Conservation (phyloP, 495 filamentous ascomycete species). For the Talaromyces liani region DNA sequence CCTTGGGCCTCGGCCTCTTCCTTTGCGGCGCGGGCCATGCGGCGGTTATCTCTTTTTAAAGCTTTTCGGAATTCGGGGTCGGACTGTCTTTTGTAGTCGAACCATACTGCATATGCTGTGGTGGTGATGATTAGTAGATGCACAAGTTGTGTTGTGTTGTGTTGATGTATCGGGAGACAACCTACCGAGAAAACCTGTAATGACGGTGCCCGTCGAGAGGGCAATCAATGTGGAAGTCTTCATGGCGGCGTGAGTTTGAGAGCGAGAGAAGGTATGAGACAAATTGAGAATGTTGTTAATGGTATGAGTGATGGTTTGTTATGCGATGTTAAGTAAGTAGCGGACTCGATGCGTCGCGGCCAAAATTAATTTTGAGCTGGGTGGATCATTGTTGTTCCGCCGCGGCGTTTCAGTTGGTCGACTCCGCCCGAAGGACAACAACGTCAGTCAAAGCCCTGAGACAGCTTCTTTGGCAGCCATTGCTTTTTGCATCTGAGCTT, state of each 20-base stretch:
- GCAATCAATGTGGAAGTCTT: slow-evolving; percentile 66
- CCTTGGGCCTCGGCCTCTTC: slow-evolving; percentile 63
- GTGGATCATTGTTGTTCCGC: slow-evolving; percentile 37
- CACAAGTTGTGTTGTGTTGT: background rate
- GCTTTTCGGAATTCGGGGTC: slow-evolving; percentile 80
- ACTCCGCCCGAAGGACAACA: background rate
- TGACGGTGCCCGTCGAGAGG: slow-evolving; percentile 62
- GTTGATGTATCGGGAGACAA: slow-evolving; percentile 5
- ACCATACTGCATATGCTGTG: slow-evolving; percentile 77
- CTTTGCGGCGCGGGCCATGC: slow-evolving; percentile 66
- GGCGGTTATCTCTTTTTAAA: slow-evolving; percentile 74
- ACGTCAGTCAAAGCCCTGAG: background rate
- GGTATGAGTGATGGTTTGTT: background rate
- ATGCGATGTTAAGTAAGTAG: slow-evolving; percentile 13
- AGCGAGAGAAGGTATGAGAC: background rate
- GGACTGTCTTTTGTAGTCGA: slow-evolving; percentile 85
- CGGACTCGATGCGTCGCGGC: slow-evolving; percentile 15
- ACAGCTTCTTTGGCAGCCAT: background rate
- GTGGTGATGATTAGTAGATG: slow-evolving; percentile 10
- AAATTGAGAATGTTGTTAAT: background rate
- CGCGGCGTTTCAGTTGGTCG: slow-evolving; percentile 26
- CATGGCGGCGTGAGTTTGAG: slow-evolving; percentile 29
- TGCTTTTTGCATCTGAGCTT: background rate
- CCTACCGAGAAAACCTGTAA: slow-evolving; percentile 71
- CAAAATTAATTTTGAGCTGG: slow-evolving; percentile 29